Evolutionary conservation across 1,284 basidiomycete genomes (phyloP), one percentile per base, ranked within the genome.

Genomic region (Ganoderma sinense): DNA sequence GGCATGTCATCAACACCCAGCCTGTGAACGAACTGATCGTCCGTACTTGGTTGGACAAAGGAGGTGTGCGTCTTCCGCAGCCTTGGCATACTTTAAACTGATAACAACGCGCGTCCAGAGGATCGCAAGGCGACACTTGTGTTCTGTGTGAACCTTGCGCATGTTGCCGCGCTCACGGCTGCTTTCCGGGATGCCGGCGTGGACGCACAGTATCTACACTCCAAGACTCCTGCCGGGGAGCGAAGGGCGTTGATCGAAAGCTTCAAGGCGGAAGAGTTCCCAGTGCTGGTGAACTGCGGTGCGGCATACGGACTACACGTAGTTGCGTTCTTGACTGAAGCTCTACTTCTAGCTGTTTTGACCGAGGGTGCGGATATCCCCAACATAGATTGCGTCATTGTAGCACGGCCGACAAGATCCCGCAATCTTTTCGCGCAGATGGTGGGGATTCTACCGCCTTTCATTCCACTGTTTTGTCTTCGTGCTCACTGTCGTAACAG

Each of bases 221-320:
- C 93, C 8, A 86, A 86, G 26, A 97, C 95, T 0, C 89, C 90
- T n/a, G 77, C 84, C 1, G 74, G 75, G 4, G 91, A 95, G 74
- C 88, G 97, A 7, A 88, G 87, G 71, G 83, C 85, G 4, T 82
- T 96, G 2, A 81, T 99, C 2, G 79, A 84, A 1, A 86, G 86
- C 1, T 99, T 99, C 80, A 89, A 86, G 70, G 81, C 82, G 1
- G 92, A 93, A 8, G 80, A 86, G 65, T 98, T 91, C 76, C 95
- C 97, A 4, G 95, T 99, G 0, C 84, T 99, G 43, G 82, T 99
- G 64, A 99, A 99, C 78, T 99, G 97, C 78, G 93, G 95, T 94
- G 40, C 31, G 66, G 6, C 20, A 23, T 45, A 64, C 23, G 10
- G 13, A 33, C 26, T n/a, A 26, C 18, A 14, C 16, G 13, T 26